Percentiles rank a stretch among this genome's conserved stretches.
These are phyloP conservation scores for Durio zibethinus DNA, from an alignment of 345 rosid genomes.

Conservation along the genomic window DNA sequence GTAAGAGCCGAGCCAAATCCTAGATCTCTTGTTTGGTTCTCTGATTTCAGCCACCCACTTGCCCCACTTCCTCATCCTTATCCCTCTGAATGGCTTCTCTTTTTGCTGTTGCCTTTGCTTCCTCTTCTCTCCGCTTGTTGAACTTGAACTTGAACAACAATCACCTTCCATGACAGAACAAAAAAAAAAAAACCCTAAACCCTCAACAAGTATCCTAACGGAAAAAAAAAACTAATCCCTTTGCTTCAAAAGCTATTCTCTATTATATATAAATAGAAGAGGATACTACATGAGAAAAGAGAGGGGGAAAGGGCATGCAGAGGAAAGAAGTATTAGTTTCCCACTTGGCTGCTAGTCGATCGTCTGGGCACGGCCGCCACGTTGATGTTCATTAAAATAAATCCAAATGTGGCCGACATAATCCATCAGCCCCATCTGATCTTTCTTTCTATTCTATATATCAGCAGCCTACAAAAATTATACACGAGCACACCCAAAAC, in stretches of 20 bases:
- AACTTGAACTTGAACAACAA: conserved; percentile 23
- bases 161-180: conserved; percentile 21
- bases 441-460: not conserved
- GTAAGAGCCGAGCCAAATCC: conserved; percentile 77
- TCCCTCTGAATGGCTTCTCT: conserved; percentile 50
- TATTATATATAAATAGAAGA: conserved; percentile 1
- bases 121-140: conserved; percentile 22
- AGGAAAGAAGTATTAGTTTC: conserved; percentile 23
- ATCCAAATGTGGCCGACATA: conserved; percentile 57
- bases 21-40: conserved; percentile 64
- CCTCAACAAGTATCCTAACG: not conserved
- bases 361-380: conserved; percentile 56
- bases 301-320: not conserved
- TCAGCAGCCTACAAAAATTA: no score
- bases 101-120: conserved; percentile 32
- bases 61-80: conserved; percentile 75
- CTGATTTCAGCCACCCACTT: conserved; percentile 80
- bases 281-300: not conserved
- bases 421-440: conserved; percentile 34
- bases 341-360: conserved; percentile 50
- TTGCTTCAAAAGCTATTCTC: not conserved
- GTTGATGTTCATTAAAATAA: conserved; percentile 45
- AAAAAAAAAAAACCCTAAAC: not conserved
- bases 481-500: not conserved
- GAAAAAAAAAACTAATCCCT: no score